Base-by-base conservation (phyloP, 257 asterid genomes). In the Cynanchum wilfordii region DNA sequence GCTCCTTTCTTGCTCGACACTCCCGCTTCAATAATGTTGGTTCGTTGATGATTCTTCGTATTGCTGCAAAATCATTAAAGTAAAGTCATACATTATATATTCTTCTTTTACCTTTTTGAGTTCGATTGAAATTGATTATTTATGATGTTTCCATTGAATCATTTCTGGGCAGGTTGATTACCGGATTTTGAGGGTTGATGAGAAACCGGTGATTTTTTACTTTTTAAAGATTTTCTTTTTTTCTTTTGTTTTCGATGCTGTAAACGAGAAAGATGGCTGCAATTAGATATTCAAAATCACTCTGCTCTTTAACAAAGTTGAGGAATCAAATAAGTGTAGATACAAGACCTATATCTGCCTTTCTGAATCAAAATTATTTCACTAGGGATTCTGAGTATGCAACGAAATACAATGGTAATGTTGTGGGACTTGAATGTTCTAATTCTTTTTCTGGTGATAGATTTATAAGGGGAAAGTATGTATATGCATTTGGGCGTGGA, bases 211-310 rank as follows among this genome's bases (percentile, higher is more conserved):
- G 55, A 50, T 50, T 50, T 1, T 50, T 33, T 33, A 12, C 50
- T 45, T 22, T 33, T 33, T 30, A 30, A 30, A 30, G 36, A 2
- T 33, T 33, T 33, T 33, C 5, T 33, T 2, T 19, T 63, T 19
- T 15, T 3, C 7, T 27, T 60, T 22, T 7, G 10, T 60, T 27
- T 27, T 9, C 38, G 30, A 38, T n/a, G 22, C 10, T 7, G 44
- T 45, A 42, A 49, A 20, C 47, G 24, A 45, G 56, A 54, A 64
- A 11, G 55, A 82, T 76, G 83, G 78, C 78, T 54, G 76, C 82
- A 24, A 47, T 66, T 70, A 76, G 66, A 38, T 70, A 73, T 70
- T 70, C 72, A 57, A 47, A 75, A 38, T 73, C 82, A 40, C 54
- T 74, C 30, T 54, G 73, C 67, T 76, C 49, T 44, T 70, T 71